Evolutionary conservation across 441 rosid species (phyloP).

Genomic region (Isatis lusitanica): DNA sequence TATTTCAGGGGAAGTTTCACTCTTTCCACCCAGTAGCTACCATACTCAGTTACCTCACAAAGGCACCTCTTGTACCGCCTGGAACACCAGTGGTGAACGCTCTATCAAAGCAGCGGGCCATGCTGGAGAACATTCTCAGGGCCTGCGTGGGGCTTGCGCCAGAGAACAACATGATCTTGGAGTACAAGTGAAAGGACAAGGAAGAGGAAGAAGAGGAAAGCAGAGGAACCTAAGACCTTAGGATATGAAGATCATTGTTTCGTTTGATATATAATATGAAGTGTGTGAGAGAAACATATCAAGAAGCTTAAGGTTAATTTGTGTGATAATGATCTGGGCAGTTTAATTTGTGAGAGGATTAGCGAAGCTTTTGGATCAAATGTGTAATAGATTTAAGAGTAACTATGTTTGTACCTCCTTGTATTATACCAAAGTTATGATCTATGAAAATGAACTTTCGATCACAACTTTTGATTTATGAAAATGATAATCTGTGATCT

Average conservation of each 20-base stretch:
- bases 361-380: conserved; percentile 12
- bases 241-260: conserved; percentile 17
- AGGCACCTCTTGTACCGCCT: conserved; percentile 97
- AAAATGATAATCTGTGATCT: too few species aligned
- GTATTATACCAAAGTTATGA: conserved; percentile 18
- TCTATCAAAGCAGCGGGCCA: conserved; percentile 87
- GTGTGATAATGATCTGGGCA: neutral
- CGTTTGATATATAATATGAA: neutral
- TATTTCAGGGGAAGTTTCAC: conserved; percentile 79
- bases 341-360: neutral
- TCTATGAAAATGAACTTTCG: conserved; percentile 15
- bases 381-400: neutral
- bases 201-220: neutral
- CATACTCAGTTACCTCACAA: conserved; percentile 92
- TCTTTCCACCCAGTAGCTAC: conserved; percentile 97
- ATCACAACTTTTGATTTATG: neutral
- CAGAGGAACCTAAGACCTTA: neutral
- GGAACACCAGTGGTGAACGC: conserved; percentile 97
- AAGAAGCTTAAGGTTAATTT: conserved; percentile 4
- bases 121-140: conserved; percentile 95
- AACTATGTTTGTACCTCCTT: conserved; percentile 18
- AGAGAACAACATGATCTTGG: conserved; percentile 97
- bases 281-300: neutral
- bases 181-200: conserved; percentile 57
- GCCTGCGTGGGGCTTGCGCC: conserved; percentile 92